These are phyloP conservation scores for Tylopilus subfusipes DNA, from an alignment of 768 basidiomycete species.

Conservation along the genomic window DNA sequence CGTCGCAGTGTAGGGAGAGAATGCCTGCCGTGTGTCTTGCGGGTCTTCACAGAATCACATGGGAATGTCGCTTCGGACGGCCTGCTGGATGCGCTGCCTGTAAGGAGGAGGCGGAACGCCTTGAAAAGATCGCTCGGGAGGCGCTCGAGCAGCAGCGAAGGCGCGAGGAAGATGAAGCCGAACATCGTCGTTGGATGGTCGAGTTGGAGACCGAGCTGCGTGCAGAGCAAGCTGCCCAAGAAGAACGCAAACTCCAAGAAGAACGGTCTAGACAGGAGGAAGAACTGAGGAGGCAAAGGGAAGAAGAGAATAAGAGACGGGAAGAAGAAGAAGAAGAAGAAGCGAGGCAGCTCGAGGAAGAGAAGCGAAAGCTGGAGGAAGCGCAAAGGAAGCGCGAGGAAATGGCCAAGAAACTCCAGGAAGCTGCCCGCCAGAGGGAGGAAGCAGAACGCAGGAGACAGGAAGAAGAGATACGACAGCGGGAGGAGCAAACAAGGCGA, in stretches of 20 bases:
- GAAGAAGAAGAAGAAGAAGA: too few relatives aligned
- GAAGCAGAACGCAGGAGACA: too few relatives aligned
- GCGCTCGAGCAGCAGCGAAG: conserved; percentile 38
- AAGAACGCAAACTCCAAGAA: not conserved
- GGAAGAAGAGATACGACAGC: too few relatives aligned
- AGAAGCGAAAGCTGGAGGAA: too few relatives aligned
- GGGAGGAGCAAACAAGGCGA: too few relatives aligned
- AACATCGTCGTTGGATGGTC: conserved; percentile 39
- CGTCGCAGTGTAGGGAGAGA: conserved; percentile 40
- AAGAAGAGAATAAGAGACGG: not conserved
- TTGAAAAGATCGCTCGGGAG: conserved; percentile 36
- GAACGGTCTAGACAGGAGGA: conserved; percentile 39
- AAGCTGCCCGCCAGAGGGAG: too few relatives aligned
- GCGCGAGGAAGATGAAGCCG: conserved; percentile 41
- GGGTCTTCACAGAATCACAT: conserved; percentile 40
- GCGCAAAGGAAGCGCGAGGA: too few relatives aligned
- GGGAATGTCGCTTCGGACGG: conserved; percentile 40
- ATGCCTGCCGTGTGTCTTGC: conserved; percentile 37
- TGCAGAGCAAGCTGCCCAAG: conserved; percentile 6
- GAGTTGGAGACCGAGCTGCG: conserved; percentile 40
- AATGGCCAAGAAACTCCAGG: too few relatives aligned
- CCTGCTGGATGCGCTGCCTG: conserved; percentile 44
- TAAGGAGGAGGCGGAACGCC: conserved; percentile 23
- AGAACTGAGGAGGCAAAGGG: conserved; percentile 19
- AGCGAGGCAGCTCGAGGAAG: too few relatives aligned